phyloP scores from a whole-genome alignment of 2,329 filamentous ascomycete genomes.

The Huntiella omanensis region DNA sequence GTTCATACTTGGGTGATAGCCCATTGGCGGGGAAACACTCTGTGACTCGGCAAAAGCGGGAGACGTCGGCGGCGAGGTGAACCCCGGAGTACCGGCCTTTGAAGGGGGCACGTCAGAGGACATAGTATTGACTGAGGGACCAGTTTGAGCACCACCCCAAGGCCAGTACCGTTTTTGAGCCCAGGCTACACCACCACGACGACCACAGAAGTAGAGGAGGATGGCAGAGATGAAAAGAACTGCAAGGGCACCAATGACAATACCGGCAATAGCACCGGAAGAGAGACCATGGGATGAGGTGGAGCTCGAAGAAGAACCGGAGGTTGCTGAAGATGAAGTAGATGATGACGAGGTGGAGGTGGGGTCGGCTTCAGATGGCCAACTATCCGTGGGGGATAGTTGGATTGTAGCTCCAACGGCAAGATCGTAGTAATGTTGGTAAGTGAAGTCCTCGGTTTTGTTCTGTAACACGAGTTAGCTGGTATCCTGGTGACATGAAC shows the following conservation, averaged over 20 bases:
- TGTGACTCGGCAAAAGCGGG: not conserved
- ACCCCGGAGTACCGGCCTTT: not conserved
- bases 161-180: conserved; percentile 15
- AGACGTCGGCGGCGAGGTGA: not conserved
- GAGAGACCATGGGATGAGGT: conserved; percentile 13
- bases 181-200: conserved; percentile 21
- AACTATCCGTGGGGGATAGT: conserved; percentile 35
- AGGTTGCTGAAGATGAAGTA: conserved; percentile 10
- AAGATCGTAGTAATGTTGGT: conserved; percentile 27
- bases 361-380: conserved; percentile 27
- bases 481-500: conserved; percentile 2
- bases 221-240: conserved; percentile 24
- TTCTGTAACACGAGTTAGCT: conserved; percentile 5
- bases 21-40: no score
- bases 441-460: conserved; percentile 18
- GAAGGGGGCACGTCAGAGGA: no score
- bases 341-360: conserved; percentile 11
- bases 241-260: conserved; percentile 32
- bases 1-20: no score
- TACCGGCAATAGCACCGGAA: conserved; percentile 38
- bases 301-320: conserved; percentile 10
- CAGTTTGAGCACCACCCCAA: not conserved
- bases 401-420: conserved; percentile 31
- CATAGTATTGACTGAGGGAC: not conserved
- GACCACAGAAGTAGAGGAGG: conserved; percentile 29